Percentiles rank a stretch among this genome's conserved stretches.
These are phyloP conservation scores for Macaranga tanarius DNA, from an alignment of 441 rosid genomes.

Conservation along the genomic window DNA sequence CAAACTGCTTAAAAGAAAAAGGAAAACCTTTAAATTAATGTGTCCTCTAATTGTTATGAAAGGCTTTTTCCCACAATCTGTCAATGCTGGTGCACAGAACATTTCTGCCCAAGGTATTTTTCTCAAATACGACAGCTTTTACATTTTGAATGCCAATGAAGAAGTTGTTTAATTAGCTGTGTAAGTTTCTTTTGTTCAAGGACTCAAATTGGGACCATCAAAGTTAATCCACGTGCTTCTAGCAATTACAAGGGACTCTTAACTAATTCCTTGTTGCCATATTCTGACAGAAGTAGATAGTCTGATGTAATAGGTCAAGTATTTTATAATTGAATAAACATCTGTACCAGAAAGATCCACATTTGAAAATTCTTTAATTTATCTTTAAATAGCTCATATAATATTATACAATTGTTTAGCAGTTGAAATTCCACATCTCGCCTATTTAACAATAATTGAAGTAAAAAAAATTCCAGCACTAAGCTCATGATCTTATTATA, in stretches of 20 bases:
- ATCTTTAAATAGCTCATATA: not conserved
- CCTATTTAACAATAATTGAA: not conserved
- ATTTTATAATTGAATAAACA: not conserved
- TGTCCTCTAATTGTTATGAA: not conserved
- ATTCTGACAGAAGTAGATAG: not conserved
- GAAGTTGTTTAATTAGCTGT: not conserved
- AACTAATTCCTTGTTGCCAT: not conserved
- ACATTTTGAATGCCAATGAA: slow-evolving; percentile 1
- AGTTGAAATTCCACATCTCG: not conserved
- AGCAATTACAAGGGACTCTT: not conserved
- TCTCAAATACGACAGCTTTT: not conserved
- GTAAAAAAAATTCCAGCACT: not conserved
- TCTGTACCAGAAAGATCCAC: not conserved
- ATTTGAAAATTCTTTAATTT: not conserved
- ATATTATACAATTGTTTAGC: not conserved
- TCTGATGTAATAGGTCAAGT: not conserved
- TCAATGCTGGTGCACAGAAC: not conserved
- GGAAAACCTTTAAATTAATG: not conserved
- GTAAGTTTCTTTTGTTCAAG: not conserved
- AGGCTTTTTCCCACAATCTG: not conserved
- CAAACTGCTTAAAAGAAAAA: not conserved
- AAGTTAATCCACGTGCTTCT: not conserved
- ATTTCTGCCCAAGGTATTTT: not conserved
- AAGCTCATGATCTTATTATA: not conserved
- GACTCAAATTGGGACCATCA: not conserved